Evolutionary conservation across 371 early-diverging fungal genomes (phyloP).

Genomic region (Blastocladiella emersonii): DNA sequence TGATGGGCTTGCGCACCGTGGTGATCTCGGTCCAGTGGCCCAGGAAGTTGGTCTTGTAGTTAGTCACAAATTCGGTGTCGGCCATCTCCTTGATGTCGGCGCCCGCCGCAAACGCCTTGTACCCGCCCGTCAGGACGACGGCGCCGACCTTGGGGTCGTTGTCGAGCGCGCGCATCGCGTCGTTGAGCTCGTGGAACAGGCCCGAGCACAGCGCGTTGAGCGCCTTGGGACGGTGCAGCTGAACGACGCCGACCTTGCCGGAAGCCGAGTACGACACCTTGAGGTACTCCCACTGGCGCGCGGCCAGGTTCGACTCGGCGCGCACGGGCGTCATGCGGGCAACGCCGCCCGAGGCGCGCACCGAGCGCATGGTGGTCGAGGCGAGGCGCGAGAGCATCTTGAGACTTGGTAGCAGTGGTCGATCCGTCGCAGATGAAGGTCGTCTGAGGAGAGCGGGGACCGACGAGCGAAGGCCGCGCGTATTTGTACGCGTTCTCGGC

Average conservation of each 20-base stretch:
- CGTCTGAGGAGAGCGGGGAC: too few species aligned
- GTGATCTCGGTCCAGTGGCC: constrained; percentile 83
- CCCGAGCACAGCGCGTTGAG: constrained; percentile 91
- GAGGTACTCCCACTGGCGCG: constrained; percentile 34
- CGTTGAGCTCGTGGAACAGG: constrained; percentile 81
- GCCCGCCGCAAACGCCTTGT: constrained; percentile 91
- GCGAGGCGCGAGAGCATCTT: too few species aligned
- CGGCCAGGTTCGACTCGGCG: background rate
- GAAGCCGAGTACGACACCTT: constrained; percentile 43
- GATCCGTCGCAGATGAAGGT: too few species aligned
- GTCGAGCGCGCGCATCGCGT: constrained; percentile 68
- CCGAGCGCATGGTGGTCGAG: too few species aligned
- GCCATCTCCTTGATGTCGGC: constrained; percentile 98
- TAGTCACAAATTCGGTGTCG: constrained; percentile 63
- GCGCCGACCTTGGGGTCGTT: constrained; percentile 66
- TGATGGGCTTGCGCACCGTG: constrained; percentile 83
- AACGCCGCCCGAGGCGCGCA: too few species aligned
- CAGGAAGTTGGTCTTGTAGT: constrained; percentile 81
- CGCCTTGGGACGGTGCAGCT: constrained; percentile 88
- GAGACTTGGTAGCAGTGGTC: too few species aligned
- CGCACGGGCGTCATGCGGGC: too few species aligned
- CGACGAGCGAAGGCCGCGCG: too few species aligned
- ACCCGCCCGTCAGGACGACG: constrained; percentile 88
- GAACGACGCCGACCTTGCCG: constrained; percentile 77
- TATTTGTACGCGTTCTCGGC: too few species aligned